A percentile compares a stretch with the other conserved stretches of the same genome.
Evolutionary conservation across 2,329 filamentous ascomycete genomes (phyloP).

Genomic region (Cryphonectria nitschkei): DNA sequence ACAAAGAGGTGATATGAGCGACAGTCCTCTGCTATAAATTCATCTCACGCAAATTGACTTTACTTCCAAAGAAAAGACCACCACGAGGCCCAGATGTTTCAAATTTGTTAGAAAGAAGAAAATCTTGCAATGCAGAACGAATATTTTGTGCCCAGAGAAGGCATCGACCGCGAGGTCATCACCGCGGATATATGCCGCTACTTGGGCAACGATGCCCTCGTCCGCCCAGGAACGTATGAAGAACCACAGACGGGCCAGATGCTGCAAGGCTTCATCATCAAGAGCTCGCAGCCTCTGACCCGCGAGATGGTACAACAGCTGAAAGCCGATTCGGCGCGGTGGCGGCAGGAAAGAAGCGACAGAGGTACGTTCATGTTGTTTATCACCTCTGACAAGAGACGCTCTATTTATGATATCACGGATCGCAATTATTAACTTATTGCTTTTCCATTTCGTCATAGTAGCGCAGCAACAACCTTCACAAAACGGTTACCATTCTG

Average conservation of each 20-base stretch:
- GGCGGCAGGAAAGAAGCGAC: too few relatives aligned
- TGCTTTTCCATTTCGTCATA: background rate
- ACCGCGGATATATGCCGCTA: slow-evolving; percentile 85
- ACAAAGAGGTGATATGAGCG: background rate
- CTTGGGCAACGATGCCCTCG: slow-evolving; percentile 79
- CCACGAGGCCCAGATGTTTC: background rate
- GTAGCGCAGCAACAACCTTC: background rate
- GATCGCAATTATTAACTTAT: background rate
- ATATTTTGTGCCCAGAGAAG: slow-evolving; percentile 79
- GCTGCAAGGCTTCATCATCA: background rate
- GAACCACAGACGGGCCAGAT: background rate
- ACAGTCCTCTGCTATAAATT: background rate
- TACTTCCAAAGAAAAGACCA: background rate
- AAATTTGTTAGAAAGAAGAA: too few relatives aligned
- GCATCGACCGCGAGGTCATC: slow-evolving; percentile 83
- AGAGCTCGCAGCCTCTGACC: background rate
- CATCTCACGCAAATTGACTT: background rate
- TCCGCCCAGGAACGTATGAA: slow-evolving; percentile 71
- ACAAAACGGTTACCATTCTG: background rate
- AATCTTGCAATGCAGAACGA: slow-evolving; percentile 59
- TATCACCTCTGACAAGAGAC: background rate
- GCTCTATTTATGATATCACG: background rate
- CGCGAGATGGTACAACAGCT: background rate
- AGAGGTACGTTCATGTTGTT: background rate
- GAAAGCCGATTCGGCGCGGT: background rate